phyloP scores from a whole-genome alignment of 2,329 filamentous ascomycete genomes.

The Aurifilum marmelostoma region DNA sequence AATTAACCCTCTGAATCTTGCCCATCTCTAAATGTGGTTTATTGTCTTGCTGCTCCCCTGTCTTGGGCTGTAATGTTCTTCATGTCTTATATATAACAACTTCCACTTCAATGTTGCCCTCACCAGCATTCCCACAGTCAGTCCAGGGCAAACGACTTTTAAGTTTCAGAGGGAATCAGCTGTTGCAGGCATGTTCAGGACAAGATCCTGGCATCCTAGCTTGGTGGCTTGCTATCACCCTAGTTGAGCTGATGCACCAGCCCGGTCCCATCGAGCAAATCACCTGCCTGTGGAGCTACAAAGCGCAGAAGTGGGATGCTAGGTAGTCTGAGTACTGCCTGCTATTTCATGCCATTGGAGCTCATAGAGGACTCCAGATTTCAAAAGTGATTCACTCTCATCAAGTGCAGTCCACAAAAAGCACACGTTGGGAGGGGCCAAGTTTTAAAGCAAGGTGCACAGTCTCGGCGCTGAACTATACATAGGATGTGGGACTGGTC shows the following conservation, averaged over 20 bases:
- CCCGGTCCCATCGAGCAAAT: background rate
- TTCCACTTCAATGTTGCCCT: background rate
- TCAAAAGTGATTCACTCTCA: background rate
- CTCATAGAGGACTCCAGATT: background rate
- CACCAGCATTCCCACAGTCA: background rate
- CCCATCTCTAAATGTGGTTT: too few relatives aligned
- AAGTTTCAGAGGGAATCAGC: background rate
- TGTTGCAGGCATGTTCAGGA: background rate
- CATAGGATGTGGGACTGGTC: background rate
- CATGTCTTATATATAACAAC: background rate
- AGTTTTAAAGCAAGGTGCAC: background rate
- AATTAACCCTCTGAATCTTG: background rate
- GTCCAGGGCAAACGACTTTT: background rate
- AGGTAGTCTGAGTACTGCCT: background rate
- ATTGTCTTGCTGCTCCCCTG: background rate
- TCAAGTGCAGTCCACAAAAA: background rate
- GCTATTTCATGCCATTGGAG: background rate
- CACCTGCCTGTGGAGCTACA: background rate
- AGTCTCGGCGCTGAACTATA: background rate
- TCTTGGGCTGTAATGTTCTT: background rate
- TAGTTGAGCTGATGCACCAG: background rate
- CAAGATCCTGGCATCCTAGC: background rate
- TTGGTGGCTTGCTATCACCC: background rate
- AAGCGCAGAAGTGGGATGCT: background rate
- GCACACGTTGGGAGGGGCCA: background rate